Percentiles rank a stretch among this genome's conserved stretches.
phyloP scores from a whole-genome alignment of 192 early-diverging fungal genomes.

The Geosiphon pyriformis region DNA sequence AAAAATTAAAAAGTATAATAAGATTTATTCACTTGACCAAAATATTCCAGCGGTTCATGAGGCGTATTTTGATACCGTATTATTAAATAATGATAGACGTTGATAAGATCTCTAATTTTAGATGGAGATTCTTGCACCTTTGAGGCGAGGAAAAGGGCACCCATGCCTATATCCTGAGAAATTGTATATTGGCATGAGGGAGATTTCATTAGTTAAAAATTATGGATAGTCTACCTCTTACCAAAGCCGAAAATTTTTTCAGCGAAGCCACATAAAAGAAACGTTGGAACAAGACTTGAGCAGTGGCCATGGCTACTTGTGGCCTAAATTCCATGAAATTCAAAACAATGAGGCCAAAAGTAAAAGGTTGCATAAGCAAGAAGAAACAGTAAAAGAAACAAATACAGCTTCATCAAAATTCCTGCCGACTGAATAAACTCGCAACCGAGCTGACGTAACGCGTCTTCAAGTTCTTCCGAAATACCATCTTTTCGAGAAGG shows the following conservation, averaged over 20 bases:
- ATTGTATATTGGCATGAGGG: no score
- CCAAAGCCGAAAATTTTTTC: conserved; percentile 63
- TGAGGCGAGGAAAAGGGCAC: conserved; percentile 66
- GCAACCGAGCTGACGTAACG: conserved; percentile 71
- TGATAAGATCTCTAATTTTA: conserved; percentile 74
- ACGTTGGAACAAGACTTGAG: conserved; percentile 88
- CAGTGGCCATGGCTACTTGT: conserved; percentile 92
- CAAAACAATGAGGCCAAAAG: no score
- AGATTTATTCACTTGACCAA: conserved; percentile 40
- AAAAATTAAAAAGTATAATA: neutral
- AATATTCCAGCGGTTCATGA: conserved; percentile 51
- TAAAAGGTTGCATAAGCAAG: no score
- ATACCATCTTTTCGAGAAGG: conserved; percentile 62
- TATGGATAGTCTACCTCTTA: conserved; percentile 28
- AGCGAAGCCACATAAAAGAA: conserved; percentile 83
- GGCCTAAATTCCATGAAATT: conserved; percentile 50
- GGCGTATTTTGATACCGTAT: conserved; percentile 48
- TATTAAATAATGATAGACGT: conserved; percentile 70
- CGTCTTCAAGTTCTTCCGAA: conserved; percentile 58
- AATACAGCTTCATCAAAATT: conserved; percentile 70
- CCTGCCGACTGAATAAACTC: conserved; percentile 81
- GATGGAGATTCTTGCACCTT: conserved; percentile 81
- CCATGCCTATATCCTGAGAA: conserved; percentile 62
- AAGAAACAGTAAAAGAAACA: neutral
- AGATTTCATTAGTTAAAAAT: neutral